Percentiles rank a stretch among this genome's conserved stretches.
Evolutionary conservation across 2,329 filamentous ascomycete genomes (phyloP).

Genomic region (Cordyceps farinosa): DNA sequence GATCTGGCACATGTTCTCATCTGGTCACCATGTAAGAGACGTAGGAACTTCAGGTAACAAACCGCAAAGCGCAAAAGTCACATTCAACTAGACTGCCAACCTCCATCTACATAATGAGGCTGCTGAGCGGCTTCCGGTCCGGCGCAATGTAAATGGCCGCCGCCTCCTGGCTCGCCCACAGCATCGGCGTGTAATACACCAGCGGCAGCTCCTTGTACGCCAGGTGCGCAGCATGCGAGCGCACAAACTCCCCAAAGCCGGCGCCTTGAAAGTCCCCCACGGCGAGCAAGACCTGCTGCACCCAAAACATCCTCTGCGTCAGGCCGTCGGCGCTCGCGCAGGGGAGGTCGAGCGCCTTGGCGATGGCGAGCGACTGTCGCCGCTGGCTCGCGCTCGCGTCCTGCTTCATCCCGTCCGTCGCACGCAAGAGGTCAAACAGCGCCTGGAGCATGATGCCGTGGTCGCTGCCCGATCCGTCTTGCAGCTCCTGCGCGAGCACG

Average conservation of each 20-base stretch:
- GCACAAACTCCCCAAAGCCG: constrained; percentile 25
- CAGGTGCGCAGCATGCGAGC: constrained; percentile 21
- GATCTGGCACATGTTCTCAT: not conserved
- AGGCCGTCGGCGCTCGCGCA: constrained; percentile 16
- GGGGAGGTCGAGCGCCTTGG: constrained; percentile 22
- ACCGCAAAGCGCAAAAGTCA: not conserved
- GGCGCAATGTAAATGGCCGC: constrained; percentile 24
- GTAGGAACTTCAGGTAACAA: not conserved
- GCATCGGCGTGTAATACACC: constrained; percentile 26
- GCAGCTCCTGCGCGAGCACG: not conserved
- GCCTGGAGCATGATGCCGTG: not conserved
- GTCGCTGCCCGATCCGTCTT: not conserved
- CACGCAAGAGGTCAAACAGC: not conserved
- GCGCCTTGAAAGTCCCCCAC: constrained; percentile 5
- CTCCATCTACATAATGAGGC: not conserved
- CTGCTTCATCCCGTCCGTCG: not conserved
- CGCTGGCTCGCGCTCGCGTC: not conserved
- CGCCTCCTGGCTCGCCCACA: constrained; percentile 26
- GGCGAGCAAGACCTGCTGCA: constrained; percentile 24
- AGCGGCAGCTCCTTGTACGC: constrained; percentile 28
- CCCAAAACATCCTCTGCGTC: constrained; percentile 30
- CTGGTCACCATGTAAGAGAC: not conserved
- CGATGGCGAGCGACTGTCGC: not conserved
- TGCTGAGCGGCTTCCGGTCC: constrained; percentile 24
- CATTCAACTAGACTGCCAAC: not conserved